These are phyloP conservation scores for Ceratocystiopsis sp. DNA, from an alignment of 2,329 filamentous ascomycete species.

Conservation along the genomic window DNA sequence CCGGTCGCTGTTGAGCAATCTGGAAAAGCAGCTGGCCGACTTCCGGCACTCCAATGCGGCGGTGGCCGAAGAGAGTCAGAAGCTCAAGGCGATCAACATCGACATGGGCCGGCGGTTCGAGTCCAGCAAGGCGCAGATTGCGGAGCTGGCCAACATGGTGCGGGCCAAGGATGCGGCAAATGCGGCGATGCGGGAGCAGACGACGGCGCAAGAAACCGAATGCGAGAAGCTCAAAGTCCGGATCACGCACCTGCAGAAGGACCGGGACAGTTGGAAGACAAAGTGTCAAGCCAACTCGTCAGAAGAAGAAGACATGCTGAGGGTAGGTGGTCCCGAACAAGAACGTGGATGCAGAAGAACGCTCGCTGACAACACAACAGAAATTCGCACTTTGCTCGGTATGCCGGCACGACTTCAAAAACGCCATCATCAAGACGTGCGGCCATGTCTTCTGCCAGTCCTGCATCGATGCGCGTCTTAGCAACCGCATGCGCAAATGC, in stretches of 20 bases:
- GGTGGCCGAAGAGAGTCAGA: conserved; percentile 54
- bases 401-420: conserved; percentile 85
- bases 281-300: conserved; percentile 69
- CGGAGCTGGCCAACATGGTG: conserved; percentile 57
- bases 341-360: too few relatives aligned
- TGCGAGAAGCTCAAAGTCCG: conserved; percentile 64
- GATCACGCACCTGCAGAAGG: conserved; percentile 63
- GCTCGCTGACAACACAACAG: conserved; percentile 26
- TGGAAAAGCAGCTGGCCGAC: conserved; percentile 83
- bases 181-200: conserved; percentile 34
- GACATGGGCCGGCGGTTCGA: conserved; percentile 58
- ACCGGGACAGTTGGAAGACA: conserved; percentile 69
- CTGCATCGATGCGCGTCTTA: conserved; percentile 78
- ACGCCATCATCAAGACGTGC: conserved; percentile 83
- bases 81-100: conserved; percentile 51
- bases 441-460: conserved; percentile 86
- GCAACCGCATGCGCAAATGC: conserved; percentile 84
- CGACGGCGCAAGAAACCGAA: conserved; percentile 52
- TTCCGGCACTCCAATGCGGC: conserved; percentile 61
- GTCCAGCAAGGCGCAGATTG: conserved; percentile 55
- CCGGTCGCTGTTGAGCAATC: conserved; percentile 57
- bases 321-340: conserved; percentile 31
- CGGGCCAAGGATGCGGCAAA: conserved; percentile 55
- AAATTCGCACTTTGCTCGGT: conserved; percentile 75
- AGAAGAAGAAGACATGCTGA: conserved; percentile 68